Evolutionary conservation across 2,329 filamentous ascomycete genomes (phyloP).

Genomic region (Cladobotryum mycophilum): DNA sequence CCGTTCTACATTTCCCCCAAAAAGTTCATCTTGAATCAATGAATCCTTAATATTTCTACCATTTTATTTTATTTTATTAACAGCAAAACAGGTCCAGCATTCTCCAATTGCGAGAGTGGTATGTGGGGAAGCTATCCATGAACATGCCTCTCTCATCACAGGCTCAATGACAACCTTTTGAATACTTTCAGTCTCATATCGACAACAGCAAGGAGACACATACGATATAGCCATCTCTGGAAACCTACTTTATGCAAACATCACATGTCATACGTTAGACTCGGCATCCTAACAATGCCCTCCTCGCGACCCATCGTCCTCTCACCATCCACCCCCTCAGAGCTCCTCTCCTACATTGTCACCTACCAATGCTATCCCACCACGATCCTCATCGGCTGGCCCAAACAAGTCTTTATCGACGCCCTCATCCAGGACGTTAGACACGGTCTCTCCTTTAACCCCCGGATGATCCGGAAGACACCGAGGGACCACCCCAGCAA

Average conservation of each 20-base stretch:
- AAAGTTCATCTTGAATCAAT: no score
- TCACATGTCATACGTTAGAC: neutral
- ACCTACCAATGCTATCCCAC: constrained; percentile 49
- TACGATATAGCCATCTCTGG: neutral
- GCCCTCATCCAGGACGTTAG: constrained; percentile 47
- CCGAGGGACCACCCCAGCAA: neutral
- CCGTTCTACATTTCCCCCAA: no score
- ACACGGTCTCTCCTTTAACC: constrained; percentile 15
- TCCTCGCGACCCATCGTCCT: constrained; percentile 36
- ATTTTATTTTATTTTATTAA: no score
- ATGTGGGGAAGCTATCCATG: no score
- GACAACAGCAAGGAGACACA: neutral
- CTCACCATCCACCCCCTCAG: constrained; percentile 47
- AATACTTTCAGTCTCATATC: neutral
- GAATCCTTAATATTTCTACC: no score
- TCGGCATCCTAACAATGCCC: neutral
- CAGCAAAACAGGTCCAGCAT: no score
- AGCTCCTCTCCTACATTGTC: constrained; percentile 61
- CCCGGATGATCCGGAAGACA: neutral
- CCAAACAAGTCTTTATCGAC: constrained; percentile 57
- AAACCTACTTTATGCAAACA: neutral
- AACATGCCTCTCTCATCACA: no score
- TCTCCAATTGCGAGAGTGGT: no score
- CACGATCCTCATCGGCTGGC: constrained; percentile 65
- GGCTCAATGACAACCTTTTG: no score